Evolutionary conservation across 768 basidiomycete genomes (phyloP), one percentile per base, ranked within the genome.

Genomic region (Boletus subparvulus): DNA sequence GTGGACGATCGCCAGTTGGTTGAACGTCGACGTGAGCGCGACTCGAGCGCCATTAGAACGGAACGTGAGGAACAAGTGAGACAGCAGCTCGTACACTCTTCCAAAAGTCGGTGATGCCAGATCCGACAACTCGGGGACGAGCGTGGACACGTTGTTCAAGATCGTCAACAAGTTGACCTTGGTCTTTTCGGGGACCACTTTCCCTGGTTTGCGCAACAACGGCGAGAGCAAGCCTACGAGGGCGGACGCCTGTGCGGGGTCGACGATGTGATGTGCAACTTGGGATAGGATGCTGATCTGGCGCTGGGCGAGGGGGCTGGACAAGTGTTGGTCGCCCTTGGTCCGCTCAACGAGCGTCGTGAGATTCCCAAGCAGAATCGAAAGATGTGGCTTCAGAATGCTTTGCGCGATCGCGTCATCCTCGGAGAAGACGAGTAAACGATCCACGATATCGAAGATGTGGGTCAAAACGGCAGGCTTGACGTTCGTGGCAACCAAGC

Each of bases 361-460:
- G 37, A 98, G 77, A 66, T 88, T 89, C 14, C 77, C 72, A 26
- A 98, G 83, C 1, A 99, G 80, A 4, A 77, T 69, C 30, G 86
- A 80, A 21, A 93, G 80, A 68, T 90, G 83, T 0, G 87, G 93
- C 60, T 82, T 81, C 57, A 94, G 72, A 32, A 91, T 77, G 21
- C 62, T 60, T 28, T 82, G 80, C 2, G 80, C 77, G 30, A 87
- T 75, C 13, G 64, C 65, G 30, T 73, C 74, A 41, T 87, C 82
- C 6, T 78, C 77, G 3, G 77, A 70, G 3, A 82, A 75, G 4
- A 68, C 77, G 48, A 91, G 75, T 0, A 98, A 70, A 35, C 78
- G 79, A 42, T 94, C 91, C 47, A 94, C 78, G 55, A 96, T 85
- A 66, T 98, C 95, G 61, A 96, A 88, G 5, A 98, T 80, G 50